A percentile compares a stretch with the other conserved stretches of the same genome.
Conservation (phyloP, 768 basidiomycete species). For the Thelephora aurantiotincta region DNA sequence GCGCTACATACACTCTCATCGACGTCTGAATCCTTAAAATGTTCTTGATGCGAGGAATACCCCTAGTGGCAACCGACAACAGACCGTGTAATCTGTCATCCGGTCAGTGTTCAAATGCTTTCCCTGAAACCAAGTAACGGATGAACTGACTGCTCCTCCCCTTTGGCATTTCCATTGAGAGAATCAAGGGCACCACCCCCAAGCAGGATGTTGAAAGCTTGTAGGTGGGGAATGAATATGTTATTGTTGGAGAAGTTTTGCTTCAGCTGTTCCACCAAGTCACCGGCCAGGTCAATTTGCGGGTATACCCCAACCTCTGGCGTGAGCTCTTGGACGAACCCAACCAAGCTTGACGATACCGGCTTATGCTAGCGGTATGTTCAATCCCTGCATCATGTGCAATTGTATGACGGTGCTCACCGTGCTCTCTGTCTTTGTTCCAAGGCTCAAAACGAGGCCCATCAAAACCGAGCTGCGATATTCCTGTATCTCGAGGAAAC, state of each 20-base stretch:
- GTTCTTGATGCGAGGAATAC: constrained; percentile 62
- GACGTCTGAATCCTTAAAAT: constrained; percentile 67
- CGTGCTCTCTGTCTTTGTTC: constrained; percentile 73
- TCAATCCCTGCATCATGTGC: constrained; percentile 9
- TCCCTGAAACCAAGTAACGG: neutral
- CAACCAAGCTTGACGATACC: constrained; percentile 42
- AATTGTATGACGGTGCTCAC: constrained; percentile 30
- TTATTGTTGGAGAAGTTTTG: constrained; percentile 46
- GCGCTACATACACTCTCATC: constrained; percentile 62
- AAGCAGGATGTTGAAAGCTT: constrained; percentile 60
- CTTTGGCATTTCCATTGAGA: constrained; percentile 30
- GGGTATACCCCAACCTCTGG: constrained; percentile 24
- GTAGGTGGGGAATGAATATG: constrained; percentile 70
- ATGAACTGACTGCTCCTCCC: constrained; percentile 35
- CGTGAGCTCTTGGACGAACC: constrained; percentile 42
- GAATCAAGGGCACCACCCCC: constrained; percentile 47
- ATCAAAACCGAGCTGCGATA: constrained; percentile 51
- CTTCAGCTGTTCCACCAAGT: constrained; percentile 42
- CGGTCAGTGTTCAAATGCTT: too few relatives aligned
- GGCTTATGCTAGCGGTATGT: constrained; percentile 45
- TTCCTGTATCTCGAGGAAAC: constrained; percentile 41
- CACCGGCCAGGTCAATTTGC: constrained; percentile 35
- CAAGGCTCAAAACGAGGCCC: constrained; percentile 68
- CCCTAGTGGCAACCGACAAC: constrained; percentile 41
- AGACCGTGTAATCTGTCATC: constrained; percentile 37